Conservation (phyloP, 352 stramenopile species). For the Globisporangium orthogonon region DNA sequence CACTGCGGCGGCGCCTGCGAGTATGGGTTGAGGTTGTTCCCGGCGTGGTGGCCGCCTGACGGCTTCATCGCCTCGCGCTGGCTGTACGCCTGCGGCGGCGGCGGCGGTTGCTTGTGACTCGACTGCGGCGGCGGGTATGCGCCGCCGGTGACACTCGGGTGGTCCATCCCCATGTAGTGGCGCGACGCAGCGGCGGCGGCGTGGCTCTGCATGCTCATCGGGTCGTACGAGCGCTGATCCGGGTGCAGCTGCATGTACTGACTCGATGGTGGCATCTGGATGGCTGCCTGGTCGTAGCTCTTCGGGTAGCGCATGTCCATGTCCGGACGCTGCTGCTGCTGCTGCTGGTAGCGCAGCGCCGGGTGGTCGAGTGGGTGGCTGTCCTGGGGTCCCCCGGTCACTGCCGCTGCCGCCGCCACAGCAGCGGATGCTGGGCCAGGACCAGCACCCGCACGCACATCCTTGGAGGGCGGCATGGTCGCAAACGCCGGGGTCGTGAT, state of each 20-base stretch:
- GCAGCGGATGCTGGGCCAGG: slow-evolving; percentile 26
- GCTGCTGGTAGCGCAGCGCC: slow-evolving; percentile 32
- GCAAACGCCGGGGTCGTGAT: slow-evolving; percentile 57
- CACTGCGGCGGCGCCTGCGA: slow-evolving; percentile 52
- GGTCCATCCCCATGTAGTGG: slow-evolving; percentile 56
- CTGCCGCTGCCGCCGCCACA: slow-evolving; percentile 27
- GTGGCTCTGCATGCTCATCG: slow-evolving; percentile 41
- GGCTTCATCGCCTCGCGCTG: slow-evolving; percentile 33
- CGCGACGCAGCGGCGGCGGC: slow-evolving; percentile 20
- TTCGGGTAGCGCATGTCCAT: slow-evolving; percentile 76
- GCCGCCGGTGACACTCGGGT: slow-evolving; percentile 1
- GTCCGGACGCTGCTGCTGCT: slow-evolving; percentile 23
- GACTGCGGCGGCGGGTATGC: slow-evolving; percentile 32
- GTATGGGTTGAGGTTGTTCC: slow-evolving; percentile 22
- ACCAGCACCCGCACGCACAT: slow-evolving; percentile 16
- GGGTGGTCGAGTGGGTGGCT: slow-evolving; percentile 30
- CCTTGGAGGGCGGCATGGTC: slow-evolving; percentile 26
- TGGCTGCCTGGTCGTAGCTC: slow-evolving; percentile 33
- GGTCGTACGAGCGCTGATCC: slow-evolving; percentile 72
- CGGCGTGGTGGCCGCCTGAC: slow-evolving; percentile 9
- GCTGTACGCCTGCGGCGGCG: slow-evolving; percentile 14
- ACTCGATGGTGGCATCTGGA: slow-evolving; percentile 17
- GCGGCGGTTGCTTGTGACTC: slow-evolving; percentile 15
- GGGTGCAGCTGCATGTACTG: slow-evolving; percentile 72
- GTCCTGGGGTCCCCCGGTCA: slow-evolving; percentile 16